Evolutionary conservation across 148 eudicot genomes (phyloP), one percentile per base, ranked within the genome.

Genomic region (Vaccinium vitisidaea): DNA sequence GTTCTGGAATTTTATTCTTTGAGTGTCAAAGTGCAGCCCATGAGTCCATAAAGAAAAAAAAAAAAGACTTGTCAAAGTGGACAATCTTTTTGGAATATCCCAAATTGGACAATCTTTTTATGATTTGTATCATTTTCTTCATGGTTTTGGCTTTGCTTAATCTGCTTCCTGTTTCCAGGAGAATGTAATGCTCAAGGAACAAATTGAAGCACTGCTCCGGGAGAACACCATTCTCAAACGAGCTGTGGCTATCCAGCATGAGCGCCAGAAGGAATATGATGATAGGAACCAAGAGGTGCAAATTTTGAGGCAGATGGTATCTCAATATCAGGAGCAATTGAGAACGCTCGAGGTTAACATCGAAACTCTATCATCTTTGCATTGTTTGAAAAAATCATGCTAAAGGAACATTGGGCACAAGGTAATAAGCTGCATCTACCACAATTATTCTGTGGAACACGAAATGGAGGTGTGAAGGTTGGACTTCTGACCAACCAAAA

Each of bases 321-420:
- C 92, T 85, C 94, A 92, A 65, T 92, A 94, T 88, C 98, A 96
- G 86, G 97, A 94, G 87, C 99, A 94, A 84, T 11, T 96, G 84
- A 89, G 93, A 84, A 95, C 84, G 27, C 93, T 94, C 48, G 93
- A 96, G 98, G 99, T 96, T 43, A 32, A 61, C 76, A 59, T 39
- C 43, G 2, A 15, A 59, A 48, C 83, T 39, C 49, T 32, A 43
- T 52, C 23, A 46, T 36, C 58, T 46, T 32, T 8, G 5, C 56
- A 30, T 74, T 54, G 30, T 75, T 48, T 25, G 48, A 54, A 36
- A 83, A 27, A 30, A 11, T 10, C 9, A 1, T 1, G 27, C 69
- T 4, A 53, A 69, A 52, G 23, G 84, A 67, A 36, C 71, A 77
- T 69, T 89, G 88, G 92, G 86, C 80, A 49, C 80, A n/a, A 10